Percentiles rank a stretch among this genome's conserved stretches.
Evolutionary conservation across 2,329 filamentous ascomycete genomes (phyloP).

Genomic region (Calonectria naviculata): DNA sequence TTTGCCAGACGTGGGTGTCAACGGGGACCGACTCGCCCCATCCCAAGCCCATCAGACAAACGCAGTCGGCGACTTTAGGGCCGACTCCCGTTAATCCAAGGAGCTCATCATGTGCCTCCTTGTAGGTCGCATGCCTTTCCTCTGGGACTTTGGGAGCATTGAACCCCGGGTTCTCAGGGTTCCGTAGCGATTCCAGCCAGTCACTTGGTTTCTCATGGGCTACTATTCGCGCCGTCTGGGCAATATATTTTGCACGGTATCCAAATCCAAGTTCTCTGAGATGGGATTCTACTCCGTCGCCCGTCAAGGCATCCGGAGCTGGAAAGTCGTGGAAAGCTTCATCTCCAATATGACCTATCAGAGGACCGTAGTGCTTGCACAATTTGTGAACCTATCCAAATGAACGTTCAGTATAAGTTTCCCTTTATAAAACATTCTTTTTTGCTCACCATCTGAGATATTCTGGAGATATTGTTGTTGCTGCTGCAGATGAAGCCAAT

Average conservation of each 20-base stretch:
- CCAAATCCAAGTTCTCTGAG: slow-evolving; percentile 90
- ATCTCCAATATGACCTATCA: slow-evolving; percentile 77
- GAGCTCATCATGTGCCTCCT: slow-evolving; percentile 82
- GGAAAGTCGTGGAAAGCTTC: slow-evolving; percentile 91
- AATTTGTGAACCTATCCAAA: slow-evolving; percentile 78
- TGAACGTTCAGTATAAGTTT: background rate
- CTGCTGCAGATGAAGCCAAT: slow-evolving; percentile 98
- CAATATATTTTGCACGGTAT: slow-evolving; percentile 93
- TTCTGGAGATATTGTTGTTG: slow-evolving; percentile 97
- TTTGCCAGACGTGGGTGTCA: slow-evolving; percentile 99
- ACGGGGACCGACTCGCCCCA: slow-evolving; percentile 97
- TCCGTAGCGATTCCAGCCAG: slow-evolving; percentile 84
- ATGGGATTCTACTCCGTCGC: slow-evolving; percentile 79
- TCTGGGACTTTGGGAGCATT: slow-evolving; percentile 54
- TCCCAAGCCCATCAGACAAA: slow-evolving; percentile 94
- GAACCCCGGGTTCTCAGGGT: slow-evolving; percentile 77
- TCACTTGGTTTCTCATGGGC: slow-evolving; percentile 71
- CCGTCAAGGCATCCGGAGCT: slow-evolving; percentile 76
- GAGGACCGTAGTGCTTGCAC: slow-evolving; percentile 84
- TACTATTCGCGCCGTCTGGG: slow-evolving; percentile 83
- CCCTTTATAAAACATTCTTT: background rate
- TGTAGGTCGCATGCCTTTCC: slow-evolving; percentile 73
- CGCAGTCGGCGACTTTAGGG: slow-evolving; percentile 96
- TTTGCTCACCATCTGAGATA: slow-evolving; percentile 85
- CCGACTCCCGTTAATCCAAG: slow-evolving; percentile 88